Conservation (phyloP, 768 basidiomycete species). For the Agaricus subrufescens region DNA sequence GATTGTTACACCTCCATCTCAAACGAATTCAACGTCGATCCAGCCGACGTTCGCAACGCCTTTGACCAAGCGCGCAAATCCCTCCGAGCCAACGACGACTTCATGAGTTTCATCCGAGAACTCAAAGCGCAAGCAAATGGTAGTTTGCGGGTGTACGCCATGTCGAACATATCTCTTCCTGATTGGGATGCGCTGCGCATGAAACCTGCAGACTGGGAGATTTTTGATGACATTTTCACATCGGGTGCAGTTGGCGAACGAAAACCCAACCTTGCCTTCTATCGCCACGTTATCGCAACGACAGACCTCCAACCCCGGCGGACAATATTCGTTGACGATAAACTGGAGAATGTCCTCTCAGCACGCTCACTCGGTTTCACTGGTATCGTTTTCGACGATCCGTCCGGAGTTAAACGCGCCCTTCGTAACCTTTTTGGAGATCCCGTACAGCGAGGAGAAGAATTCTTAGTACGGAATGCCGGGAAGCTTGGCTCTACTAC, state of each 20-base stretch:
- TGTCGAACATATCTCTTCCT: conserved; percentile 56
- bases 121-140: conserved; percentile 33
- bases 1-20: conserved; percentile 40
- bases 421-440: conserved; percentile 45
- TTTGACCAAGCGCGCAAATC: conserved; percentile 46
- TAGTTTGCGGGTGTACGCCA: conserved; percentile 41
- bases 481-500: conserved; percentile 41
- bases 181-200: conserved; percentile 43
- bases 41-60: conserved; percentile 36
- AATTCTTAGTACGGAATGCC: conserved; percentile 36
- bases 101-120: conserved; percentile 42
- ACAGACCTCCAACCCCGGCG: conserved; percentile 39
- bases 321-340: conserved; percentile 57
- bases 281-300: conserved; percentile 39
- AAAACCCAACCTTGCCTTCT: conserved; percentile 53
- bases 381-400: conserved; percentile 47
- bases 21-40: conserved; percentile 31
- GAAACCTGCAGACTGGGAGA: conserved; percentile 43
- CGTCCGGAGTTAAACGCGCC: conserved; percentile 33
- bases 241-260: conserved; percentile 49
- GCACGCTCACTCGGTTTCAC: conserved; percentile 53
- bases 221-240: conserved; percentile 47
- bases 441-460: conserved; percentile 36
- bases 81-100: conserved; percentile 36
- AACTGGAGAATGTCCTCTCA: conserved; percentile 52